Evolutionary conservation across 192 early-diverging fungal species (phyloP), one percentile per base, ranked within the genome.

Genomic region (Backusella mclennaniae): DNA sequence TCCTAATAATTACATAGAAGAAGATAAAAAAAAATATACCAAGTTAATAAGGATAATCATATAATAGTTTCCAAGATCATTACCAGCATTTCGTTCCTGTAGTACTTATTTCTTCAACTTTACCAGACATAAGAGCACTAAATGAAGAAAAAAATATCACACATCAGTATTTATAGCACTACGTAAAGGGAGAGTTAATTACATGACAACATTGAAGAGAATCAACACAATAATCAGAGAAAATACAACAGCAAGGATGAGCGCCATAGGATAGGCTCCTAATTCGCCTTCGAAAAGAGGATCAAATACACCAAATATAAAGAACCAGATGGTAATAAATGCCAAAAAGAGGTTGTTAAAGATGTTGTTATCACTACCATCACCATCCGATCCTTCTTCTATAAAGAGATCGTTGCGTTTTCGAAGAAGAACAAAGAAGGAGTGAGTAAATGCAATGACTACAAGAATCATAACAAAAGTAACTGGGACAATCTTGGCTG

Each of bases 151-250:
- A 33, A 23, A 63, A 0, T 23, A 63, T 14, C 12, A 14, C 2
- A 29, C 14, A 63, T 63, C 4, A 3, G 29, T 26, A 26, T 63
- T 1, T 63, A 63, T 56, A 11, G 11, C 1, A 63, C 6, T 63
- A 26, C 1, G 2, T 9, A 14, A 63, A 63, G 23, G 26, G 56
- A 29, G 6, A 53, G 12, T 33, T 35, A 66, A 63, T 67, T 75
- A 75, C 74, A 75, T 75, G 5, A 75, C 35, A 39, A 75, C 67
- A 21, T 75, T 75, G 23, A 75, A 75, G 17, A 75, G 52, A 35
- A 75, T 49, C 9, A 75, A 46, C 1, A 66, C 63, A 11, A 41
- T 67, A 4, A 42, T 49, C 17, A 75, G n/a, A 6, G 66, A 75
- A 66, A 75, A 66, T n/a, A 67, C 19, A 35, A 75, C 29, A 8